Base-by-base conservation (phyloP, 257 asterid species). In the Verbena officinalis region DNA sequence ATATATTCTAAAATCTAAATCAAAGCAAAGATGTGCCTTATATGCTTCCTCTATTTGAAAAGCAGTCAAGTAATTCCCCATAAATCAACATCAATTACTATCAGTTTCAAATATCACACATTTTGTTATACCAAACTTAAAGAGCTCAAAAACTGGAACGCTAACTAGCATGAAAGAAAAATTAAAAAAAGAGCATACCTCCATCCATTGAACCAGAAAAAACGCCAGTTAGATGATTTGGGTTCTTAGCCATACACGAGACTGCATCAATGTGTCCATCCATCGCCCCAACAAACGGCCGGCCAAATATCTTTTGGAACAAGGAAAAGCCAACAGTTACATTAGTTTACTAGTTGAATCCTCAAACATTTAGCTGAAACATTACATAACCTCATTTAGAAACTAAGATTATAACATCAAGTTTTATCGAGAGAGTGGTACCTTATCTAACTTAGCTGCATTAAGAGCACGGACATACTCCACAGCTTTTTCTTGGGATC, bases 141-240 rank as follows among this genome's bases (percentile, higher is more conserved):
- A 52, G 42, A 44, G 45, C 62, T 43, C 68, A 61, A n/a, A 21
- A 42, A 48, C 14, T 23, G 36, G 39, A 59, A 39, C 46, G 10
- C 23, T n/a, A n/a, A 5, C 33, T 7, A 11, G 54, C 9, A 20
- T 42, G 30, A 42, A 43, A 7, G 63, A 52, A 31, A 19, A 14
- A 9, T 8, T 19, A 13, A 67, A 60, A 27, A 31, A 43, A 7
- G 31, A 30, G 17, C 5, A 50, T 77, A 93, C 99, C 99, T 80
- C 99, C 99, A 42, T 94, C 97, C 95, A 81, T 82, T 9, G 99
- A 90, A 27, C 95, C 99, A 1, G 99, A 94, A 73, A 90, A 90
- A n/a, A 94, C 55, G 59, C 97, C 88, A 77, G 86, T 90, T 50
- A 94, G 66, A 63, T 86, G 84, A 73, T 80, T 81, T 2, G 95